Percentiles rank a stretch among this genome's conserved stretches.
Evolutionary conservation across 306 rosid species (phyloP).

Genomic region (Dryas drummondii): DNA sequence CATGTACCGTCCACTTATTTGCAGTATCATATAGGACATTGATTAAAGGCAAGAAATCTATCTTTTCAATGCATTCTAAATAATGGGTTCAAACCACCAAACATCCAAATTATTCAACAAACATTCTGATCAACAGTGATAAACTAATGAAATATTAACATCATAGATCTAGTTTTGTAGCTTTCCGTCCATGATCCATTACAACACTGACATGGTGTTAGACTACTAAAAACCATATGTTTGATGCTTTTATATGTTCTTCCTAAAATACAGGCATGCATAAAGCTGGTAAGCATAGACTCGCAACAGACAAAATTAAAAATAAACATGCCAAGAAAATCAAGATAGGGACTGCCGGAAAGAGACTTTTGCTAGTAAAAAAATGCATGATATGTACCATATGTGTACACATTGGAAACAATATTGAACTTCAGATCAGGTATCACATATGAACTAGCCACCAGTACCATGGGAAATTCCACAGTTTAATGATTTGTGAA

Average conservation of each 20-base stretch:
- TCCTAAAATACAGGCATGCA: background rate
- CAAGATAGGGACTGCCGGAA: background rate
- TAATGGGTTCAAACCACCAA: background rate
- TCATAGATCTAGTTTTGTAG: background rate
- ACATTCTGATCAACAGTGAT: background rate
- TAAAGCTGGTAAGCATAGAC: background rate
- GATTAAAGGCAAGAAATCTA: background rate
- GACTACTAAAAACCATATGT: background rate
- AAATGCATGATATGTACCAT: background rate
- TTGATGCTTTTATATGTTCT: background rate
- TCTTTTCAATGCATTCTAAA: background rate
- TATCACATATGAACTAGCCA: background rate
- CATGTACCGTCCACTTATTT: background rate
- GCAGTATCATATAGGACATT: background rate
- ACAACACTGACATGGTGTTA: background rate
- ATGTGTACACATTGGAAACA: background rate
- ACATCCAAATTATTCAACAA: background rate
- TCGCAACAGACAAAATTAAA: background rate
- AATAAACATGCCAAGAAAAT: background rate
- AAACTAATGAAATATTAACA: background rate
- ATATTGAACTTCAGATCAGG: background rate
- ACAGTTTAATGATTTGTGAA: background rate
- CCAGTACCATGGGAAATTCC: background rate
- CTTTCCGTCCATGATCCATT: background rate
- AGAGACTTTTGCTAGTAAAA: background rate